Percentiles rank a stretch among this genome's conserved stretches.
Conservation (phyloP, 208 protist genomes). For the Angomonas ambiguus region DNA sequence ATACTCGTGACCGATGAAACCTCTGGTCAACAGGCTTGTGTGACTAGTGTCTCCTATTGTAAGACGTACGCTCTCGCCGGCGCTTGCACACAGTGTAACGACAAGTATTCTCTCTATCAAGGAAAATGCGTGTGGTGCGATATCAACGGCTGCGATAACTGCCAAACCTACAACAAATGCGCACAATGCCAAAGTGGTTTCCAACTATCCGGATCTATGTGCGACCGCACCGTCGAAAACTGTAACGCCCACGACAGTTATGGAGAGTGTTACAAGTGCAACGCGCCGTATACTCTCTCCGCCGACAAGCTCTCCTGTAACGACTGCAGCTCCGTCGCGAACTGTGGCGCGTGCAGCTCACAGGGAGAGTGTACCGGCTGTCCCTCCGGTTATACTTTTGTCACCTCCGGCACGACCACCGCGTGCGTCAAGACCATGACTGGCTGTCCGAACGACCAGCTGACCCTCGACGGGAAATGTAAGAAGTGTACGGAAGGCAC, state of each 20-base stretch:
- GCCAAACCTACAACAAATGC: background rate
- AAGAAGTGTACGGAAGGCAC: background rate
- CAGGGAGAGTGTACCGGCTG: background rate
- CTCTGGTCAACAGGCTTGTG: too few relatives aligned
- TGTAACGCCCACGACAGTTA: background rate
- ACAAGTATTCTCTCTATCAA: background rate
- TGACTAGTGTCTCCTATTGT: background rate
- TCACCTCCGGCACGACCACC: too few relatives aligned
- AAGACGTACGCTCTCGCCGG: background rate
- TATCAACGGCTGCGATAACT: background rate
- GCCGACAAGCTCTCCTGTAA: background rate
- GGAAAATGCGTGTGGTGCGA: background rate
- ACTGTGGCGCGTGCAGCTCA: background rate
- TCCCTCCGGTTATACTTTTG: background rate
- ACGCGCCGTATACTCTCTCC: background rate
- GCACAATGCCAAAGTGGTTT: background rate
- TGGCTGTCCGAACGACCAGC: background rate
- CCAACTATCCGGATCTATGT: background rate
- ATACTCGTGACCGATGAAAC: background rate
- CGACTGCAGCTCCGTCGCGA: background rate
- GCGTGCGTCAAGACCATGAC: background rate
- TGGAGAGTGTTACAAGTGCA: background rate
- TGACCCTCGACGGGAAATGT: background rate
- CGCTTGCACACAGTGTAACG: background rate
- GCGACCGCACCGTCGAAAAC: background rate